Conservation (phyloP, 306 rosid species). For the Arachis hypogaea region DNA sequence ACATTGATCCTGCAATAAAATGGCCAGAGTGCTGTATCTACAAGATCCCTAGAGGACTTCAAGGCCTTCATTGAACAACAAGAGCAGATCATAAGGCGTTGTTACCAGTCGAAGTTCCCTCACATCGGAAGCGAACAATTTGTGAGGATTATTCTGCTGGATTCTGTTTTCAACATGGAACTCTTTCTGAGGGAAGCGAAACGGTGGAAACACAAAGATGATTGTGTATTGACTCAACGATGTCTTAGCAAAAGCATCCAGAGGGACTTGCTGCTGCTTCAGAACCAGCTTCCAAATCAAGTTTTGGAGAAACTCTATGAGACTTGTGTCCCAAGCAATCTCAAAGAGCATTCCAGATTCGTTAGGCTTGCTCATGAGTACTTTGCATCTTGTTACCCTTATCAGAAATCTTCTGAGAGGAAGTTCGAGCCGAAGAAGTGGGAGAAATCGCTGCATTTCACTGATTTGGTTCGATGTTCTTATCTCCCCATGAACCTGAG, state of each 20-base stretch:
- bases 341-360: not conserved
- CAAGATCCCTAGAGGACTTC: slow-evolving; percentile 36
- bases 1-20: slow-evolving; percentile 21
- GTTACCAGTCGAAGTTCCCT: slow-evolving; percentile 33
- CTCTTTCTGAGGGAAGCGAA: slow-evolving; percentile 39
- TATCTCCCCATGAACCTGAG: slow-evolving; percentile 33
- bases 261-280: slow-evolving; percentile 51
- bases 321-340: slow-evolving; percentile 19
- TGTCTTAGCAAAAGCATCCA: slow-evolving; percentile 47
- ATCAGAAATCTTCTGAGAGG: not conserved
- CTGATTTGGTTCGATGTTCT: slow-evolving; percentile 51
- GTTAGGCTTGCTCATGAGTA: slow-evolving; percentile 35
- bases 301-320: slow-evolving; percentile 44
- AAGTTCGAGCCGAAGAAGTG: not conserved
- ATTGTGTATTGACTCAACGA: slow-evolving; percentile 44
- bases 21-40: slow-evolving; percentile 49
- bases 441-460: slow-evolving; percentile 46
- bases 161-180: slow-evolving; percentile 45
- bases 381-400: slow-evolving; percentile 30
- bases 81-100: slow-evolving; percentile 22
- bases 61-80: slow-evolving; percentile 26
- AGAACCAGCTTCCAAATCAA: slow-evolving; percentile 60
- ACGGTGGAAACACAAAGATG: slow-evolving; percentile 16
- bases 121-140: slow-evolving; percentile 23
- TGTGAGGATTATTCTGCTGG: slow-evolving; percentile 38